A percentile compares a stretch with the other conserved stretches of the same genome.
Conservation (phyloP, 441 rosid genomes). For the Cnidoscolus chayamansa region DNA sequence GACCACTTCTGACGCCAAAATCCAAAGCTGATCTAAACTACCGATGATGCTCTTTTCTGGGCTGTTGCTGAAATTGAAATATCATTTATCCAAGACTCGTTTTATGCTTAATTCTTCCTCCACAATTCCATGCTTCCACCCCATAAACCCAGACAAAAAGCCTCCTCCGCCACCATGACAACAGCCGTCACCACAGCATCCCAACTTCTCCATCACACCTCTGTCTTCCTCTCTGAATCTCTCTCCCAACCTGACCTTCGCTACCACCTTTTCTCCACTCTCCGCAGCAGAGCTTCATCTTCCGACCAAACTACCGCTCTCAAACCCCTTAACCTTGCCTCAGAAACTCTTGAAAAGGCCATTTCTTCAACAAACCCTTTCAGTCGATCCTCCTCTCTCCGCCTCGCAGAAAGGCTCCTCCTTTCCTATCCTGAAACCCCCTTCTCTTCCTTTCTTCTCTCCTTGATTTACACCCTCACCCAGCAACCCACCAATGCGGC, state of each 20-base stretch:
- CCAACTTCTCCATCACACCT: constrained; percentile 37
- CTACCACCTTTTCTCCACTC: constrained; percentile 33
- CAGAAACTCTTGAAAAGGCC: constrained; percentile 48
- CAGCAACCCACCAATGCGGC: constrained; percentile 43
- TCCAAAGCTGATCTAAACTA: not conserved
- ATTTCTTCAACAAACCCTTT: constrained; percentile 30
- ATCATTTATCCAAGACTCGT: too few species aligned
- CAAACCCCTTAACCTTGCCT: constrained; percentile 39
- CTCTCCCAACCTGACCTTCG: constrained; percentile 39
- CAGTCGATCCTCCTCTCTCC: constrained; percentile 44
- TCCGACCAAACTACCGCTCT: constrained; percentile 27
- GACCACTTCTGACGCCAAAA: not conserved
- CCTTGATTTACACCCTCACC: constrained; percentile 41
- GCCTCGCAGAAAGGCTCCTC: constrained; percentile 47
- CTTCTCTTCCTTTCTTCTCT: constrained; percentile 47
- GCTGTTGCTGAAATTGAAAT: not conserved
- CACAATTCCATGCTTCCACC: not conserved
- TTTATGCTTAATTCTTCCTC: not conserved
- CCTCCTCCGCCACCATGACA: not conserved
- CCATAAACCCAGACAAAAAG: not conserved
- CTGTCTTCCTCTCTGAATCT: constrained; percentile 34
- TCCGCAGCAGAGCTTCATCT: constrained; percentile 28
- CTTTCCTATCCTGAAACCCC: constrained; percentile 35
- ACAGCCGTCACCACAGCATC: constrained; percentile 19
- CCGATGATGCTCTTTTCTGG: not conserved